Base-by-base conservation (phyloP, 2,329 filamentous ascomycete species). In the Sclerotinia nivalis region DNA sequence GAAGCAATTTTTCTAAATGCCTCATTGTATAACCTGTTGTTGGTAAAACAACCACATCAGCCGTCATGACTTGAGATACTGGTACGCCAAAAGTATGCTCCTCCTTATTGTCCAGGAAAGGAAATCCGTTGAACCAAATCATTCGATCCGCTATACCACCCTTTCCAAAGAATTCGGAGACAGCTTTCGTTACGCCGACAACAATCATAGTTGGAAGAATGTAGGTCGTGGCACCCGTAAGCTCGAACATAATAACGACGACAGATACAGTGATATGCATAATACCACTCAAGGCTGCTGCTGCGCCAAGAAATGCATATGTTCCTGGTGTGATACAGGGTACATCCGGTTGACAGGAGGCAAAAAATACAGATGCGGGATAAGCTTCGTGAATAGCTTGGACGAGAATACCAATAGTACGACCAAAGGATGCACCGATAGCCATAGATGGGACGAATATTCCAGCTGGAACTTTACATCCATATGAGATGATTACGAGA, bases 391-490 rank as follows among this genome's bases (percentile, higher is more conserved):
- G 89, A 2, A 98, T 84, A 25, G 91, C 90, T 80, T 98, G 93
- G 22, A 99, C 96, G 61, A 97, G 85, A 71, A 98, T 97, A 25
- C 96, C 96, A n/a, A 99, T 85, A 74, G 94, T 93, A 54, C 96
- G 88, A 6, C 96, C 96, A 79, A 99, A 98, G 0, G 93, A 93
- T 0, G 96, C 96, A 1, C 96, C 96, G 65, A 99, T 89, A 1
- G 96, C 96, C 96, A 99, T 99, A 1, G 93, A 97, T 3, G 96
- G 96, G 0, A 99, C 95, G 75, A 99, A 99, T 73, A 99, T 98
- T 69, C 96, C 96, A 0, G 96, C 96, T 0, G 96, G 96, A 0
- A 99, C 96, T 81, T 98, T 98, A 84, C 94, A 97, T 31, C 96
- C 96, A 77, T 98, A 99, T 0, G 94, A 97, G 61, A 99, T 91